These are phyloP conservation scores for Saccharomycopsis oosterbeekiorum DNA, from an alignment of 805 yeast species.

Conservation along the genomic window DNA sequence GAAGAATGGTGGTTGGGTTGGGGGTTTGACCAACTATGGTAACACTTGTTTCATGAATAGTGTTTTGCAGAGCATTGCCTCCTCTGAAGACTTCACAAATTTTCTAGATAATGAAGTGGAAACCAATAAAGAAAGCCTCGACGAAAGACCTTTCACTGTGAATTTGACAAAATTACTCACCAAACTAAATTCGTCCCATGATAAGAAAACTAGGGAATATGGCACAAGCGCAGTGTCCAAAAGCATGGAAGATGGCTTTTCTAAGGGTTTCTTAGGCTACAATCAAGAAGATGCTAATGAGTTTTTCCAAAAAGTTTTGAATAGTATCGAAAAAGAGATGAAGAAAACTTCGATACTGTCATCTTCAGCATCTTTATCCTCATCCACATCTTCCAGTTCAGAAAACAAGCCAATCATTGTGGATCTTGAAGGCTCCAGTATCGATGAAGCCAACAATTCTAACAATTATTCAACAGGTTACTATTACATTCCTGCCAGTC, in stretches of 20 bases:
- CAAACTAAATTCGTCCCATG: slow-evolving; percentile 47
- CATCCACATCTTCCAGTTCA: slow-evolving; percentile 9
- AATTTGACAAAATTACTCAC: slow-evolving; percentile 38
- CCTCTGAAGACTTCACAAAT: slow-evolving; percentile 48
- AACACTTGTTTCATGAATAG: slow-evolving; percentile 93
- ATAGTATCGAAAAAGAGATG: slow-evolving; percentile 52
- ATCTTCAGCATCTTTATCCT: background rate
- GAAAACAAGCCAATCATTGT: slow-evolving; percentile 19
- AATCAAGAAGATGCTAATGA: slow-evolving; percentile 97
- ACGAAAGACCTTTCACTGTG: slow-evolving; percentile 1
- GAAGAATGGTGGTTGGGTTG: slow-evolving; percentile 61
- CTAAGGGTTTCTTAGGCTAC: slow-evolving; percentile 68
- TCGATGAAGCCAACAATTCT: slow-evolving; percentile 20
- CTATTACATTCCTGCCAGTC: slow-evolving; percentile 62
- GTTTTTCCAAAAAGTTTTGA: slow-evolving; percentile 73
- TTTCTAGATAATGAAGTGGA: slow-evolving; percentile 41
- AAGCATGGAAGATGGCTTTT: slow-evolving; percentile 70
- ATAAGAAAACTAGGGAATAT: slow-evolving; percentile 44
- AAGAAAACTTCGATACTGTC: slow-evolving; percentile 24
- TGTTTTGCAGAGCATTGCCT: slow-evolving; percentile 74
- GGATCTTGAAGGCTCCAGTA: slow-evolving; percentile 20
- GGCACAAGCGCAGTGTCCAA: slow-evolving; percentile 51
- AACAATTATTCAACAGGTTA: slow-evolving; percentile 40
- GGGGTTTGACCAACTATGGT: slow-evolving; percentile 84
- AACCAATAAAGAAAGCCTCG: background rate